Evolutionary conservation across 2,329 filamentous ascomycete species (phyloP).

Genomic region (Aspergillus udagawae): DNA sequence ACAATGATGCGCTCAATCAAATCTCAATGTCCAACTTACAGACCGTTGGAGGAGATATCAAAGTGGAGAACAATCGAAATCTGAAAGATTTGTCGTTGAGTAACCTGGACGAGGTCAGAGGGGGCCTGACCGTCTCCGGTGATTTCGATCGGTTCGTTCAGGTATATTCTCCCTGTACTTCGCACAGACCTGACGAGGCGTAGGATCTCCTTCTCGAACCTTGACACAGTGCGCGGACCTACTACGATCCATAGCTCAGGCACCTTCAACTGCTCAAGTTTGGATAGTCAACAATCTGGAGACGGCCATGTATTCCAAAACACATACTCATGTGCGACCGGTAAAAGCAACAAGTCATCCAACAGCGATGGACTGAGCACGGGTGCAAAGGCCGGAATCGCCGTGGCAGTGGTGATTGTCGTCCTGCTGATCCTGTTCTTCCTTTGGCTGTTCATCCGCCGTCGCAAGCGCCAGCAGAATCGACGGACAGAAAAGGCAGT

Average conservation of each 20-base stretch:
- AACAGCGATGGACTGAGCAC: slow-evolving; percentile 15
- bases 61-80: slow-evolving; percentile 17
- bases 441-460: slow-evolving; percentile 17
- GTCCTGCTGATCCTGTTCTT: too few species aligned
- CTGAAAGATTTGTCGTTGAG: slow-evolving; percentile 17
- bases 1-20: slow-evolving; percentile 15
- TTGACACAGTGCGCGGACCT: slow-evolving; percentile 20
- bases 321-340: slow-evolving; percentile 19
- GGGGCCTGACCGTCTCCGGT: slow-evolving; percentile 7
- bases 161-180: not conserved
- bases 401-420: slow-evolving; percentile 40
- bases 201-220: slow-evolving; percentile 22
- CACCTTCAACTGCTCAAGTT: slow-evolving; percentile 19
- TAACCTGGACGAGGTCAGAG: slow-evolving; percentile 21
- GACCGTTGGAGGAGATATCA: slow-evolving; percentile 15
- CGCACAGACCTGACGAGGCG: not conserved
- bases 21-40: slow-evolving; percentile 17
- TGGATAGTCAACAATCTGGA: slow-evolving; percentile 12
- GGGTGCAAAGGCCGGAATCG: slow-evolving; percentile 29
- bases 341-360: not conserved
- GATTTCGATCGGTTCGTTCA: not conserved
- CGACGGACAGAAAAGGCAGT: not conserved
- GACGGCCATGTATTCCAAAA: slow-evolving; percentile 11
- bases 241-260: slow-evolving; percentile 18
- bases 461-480: slow-evolving; percentile 6